Evolutionary conservation across 2,329 filamentous ascomycete genomes (phyloP).

Genomic region (Phialocephala sp.): DNA sequence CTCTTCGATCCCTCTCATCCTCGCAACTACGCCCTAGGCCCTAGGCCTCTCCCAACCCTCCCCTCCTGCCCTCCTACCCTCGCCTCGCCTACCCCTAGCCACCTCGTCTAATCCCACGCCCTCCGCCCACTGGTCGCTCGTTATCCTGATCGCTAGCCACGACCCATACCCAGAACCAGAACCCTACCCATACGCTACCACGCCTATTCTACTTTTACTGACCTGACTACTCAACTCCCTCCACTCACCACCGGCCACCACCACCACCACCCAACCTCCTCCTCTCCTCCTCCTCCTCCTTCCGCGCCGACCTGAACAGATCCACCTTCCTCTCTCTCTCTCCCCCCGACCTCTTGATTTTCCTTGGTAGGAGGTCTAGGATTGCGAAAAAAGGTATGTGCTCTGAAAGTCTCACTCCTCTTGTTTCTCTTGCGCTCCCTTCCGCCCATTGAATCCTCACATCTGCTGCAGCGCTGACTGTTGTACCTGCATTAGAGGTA

Average conservation of each 20-base stretch:
- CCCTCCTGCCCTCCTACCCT: slow-evolving; percentile 11
- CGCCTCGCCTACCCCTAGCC: slow-evolving; percentile 18
- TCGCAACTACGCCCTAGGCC: not conserved
- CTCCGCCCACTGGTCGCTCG: slow-evolving; percentile 23
- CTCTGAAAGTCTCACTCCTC: slow-evolving; percentile 35
- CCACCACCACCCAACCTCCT: slow-evolving; percentile 13
- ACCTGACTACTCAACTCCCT: slow-evolving; percentile 39
- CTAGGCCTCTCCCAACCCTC: too few species aligned
- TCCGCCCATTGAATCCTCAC: slow-evolving; percentile 37
- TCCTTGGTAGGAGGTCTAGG: slow-evolving; percentile 31
- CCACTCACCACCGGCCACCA: slow-evolving; percentile 28
- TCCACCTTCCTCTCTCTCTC: slow-evolving; percentile 27
- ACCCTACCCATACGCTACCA: slow-evolving; percentile 19
- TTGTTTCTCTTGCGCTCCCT: slow-evolving; percentile 22
- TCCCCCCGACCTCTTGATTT: slow-evolving; percentile 40
- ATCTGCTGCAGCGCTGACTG: slow-evolving; percentile 41
- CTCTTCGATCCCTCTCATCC: not conserved
- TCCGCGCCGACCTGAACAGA: slow-evolving; percentile 9
- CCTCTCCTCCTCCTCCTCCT: not conserved
- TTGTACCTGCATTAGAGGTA: slow-evolving; percentile 46
- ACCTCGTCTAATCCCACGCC: slow-evolving; percentile 12
- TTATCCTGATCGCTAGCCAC: not conserved
- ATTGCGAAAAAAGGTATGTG: slow-evolving; percentile 35
- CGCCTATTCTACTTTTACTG: slow-evolving; percentile 24
- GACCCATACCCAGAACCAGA: slow-evolving; percentile 11